These are phyloP conservation scores for Microdochium paspali DNA, from an alignment of 2,329 filamentous ascomycete genomes.

Conservation along the genomic window DNA sequence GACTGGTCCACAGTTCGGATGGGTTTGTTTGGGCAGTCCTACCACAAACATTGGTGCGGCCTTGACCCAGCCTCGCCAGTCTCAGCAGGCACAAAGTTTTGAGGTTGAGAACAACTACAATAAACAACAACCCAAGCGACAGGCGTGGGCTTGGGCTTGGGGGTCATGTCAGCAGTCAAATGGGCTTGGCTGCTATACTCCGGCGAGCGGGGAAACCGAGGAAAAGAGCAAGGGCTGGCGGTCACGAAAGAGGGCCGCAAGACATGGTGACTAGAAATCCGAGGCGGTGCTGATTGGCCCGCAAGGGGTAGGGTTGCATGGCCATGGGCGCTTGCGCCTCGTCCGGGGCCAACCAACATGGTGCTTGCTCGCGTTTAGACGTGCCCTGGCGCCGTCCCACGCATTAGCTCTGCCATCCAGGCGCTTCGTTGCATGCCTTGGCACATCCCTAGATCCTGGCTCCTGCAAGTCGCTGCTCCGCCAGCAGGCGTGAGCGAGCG, in stretches of 20 bases:
- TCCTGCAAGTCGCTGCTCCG: not conserved
- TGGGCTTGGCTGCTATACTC: too few relatives aligned
- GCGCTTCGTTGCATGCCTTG: constrained; percentile 8
- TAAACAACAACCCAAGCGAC: too few relatives aligned
- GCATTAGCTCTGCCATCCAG: constrained; percentile 17
- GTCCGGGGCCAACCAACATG: not conserved
- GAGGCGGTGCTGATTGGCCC: not conserved
- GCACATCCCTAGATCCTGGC: not conserved
- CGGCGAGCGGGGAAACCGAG: not conserved
- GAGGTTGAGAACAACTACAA: too few relatives aligned
- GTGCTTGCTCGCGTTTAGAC: constrained; percentile 15
- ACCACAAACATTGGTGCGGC: too few relatives aligned
- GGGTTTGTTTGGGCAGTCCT: too few relatives aligned
- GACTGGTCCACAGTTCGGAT: too few relatives aligned
- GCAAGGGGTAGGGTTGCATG: not conserved
- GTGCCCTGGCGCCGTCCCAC: constrained; percentile 13
- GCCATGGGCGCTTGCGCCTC: not conserved
- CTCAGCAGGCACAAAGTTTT: too few relatives aligned
- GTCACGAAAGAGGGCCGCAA: not conserved
- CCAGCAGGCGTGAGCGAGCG: not conserved
- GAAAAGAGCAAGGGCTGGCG: not conserved
- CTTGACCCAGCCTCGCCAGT: too few relatives aligned
- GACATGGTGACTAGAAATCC: not conserved
- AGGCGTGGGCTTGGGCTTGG: too few relatives aligned
- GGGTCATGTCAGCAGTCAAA: not conserved